Evolutionary conservation across 2,329 filamentous ascomycete genomes (phyloP).

Genomic region (Fusarium protoensiforme): DNA sequence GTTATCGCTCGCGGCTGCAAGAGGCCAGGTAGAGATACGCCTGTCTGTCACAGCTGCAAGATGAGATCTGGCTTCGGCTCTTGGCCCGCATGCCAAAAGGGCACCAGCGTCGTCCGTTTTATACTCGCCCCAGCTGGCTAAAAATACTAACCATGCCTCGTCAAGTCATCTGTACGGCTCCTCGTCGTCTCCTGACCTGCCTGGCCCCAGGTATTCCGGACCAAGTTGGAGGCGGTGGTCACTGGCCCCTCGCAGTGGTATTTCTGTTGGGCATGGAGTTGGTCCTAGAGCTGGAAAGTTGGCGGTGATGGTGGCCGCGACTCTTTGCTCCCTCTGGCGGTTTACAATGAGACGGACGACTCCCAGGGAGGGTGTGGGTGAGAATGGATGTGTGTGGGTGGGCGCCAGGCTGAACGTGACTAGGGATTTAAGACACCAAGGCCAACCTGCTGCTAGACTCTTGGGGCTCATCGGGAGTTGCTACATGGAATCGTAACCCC

Average conservation of each 20-base stretch:
- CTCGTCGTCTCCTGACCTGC: conserved; percentile 38
- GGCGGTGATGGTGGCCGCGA: conserved; percentile 28
- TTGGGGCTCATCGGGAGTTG: conserved; percentile 40
- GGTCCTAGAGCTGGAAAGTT: conserved; percentile 27
- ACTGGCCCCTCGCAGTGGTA: conserved; percentile 24
- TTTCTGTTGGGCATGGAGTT: conserved; percentile 25
- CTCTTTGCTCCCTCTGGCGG: conserved; percentile 25
- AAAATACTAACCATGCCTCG: conserved; percentile 39
- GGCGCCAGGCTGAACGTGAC: conserved; percentile 50
- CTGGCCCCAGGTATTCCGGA: conserved; percentile 32
- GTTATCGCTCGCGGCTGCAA: conserved; percentile 4
- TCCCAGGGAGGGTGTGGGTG: conserved; percentile 34
- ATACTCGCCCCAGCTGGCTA: conserved; percentile 41
- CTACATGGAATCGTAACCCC: conserved; percentile 43
- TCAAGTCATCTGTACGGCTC: conserved; percentile 42
- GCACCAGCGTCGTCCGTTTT: conserved; percentile 37
- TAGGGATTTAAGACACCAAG: conserved; percentile 51
- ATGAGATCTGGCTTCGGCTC: conserved; percentile 34
- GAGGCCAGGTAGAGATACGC: conserved; percentile 20
- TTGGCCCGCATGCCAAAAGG: conserved; percentile 19
- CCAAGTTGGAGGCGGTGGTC: conserved; percentile 31
- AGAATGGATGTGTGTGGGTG: conserved; percentile 38
- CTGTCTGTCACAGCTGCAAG: conserved; percentile 41
- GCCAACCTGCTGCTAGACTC: conserved; percentile 40
- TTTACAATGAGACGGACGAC: conserved; percentile 18